These are phyloP conservation scores for Chloranthus sessilifolius DNA, from an alignment of 164 flowering plant genomes.

Conservation along the genomic window DNA sequence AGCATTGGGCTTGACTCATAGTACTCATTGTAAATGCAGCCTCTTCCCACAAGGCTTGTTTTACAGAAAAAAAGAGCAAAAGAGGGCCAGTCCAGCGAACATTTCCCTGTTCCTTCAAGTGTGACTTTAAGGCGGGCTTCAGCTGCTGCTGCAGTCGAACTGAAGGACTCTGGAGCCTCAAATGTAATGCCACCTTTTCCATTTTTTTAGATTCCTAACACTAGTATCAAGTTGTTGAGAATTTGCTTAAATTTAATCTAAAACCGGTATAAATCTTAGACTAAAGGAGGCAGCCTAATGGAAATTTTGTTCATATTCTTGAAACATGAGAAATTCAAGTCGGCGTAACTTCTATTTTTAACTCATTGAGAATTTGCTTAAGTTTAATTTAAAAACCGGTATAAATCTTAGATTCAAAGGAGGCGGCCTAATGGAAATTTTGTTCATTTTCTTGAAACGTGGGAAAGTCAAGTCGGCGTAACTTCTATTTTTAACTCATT, in stretches of 20 bases:
- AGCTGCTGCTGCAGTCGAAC: constrained; percentile 42
- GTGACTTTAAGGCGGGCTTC: constrained; percentile 70
- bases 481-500: too few species aligned
- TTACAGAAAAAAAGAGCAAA: constrained; percentile 76
- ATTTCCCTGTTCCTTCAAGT: constrained; percentile 68
- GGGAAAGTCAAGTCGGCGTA: too few species aligned
- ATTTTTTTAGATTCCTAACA: too few species aligned
- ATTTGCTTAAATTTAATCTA: neutral
- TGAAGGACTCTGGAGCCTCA: constrained; percentile 43
- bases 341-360: neutral
- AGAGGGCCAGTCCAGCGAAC: constrained; percentile 82
- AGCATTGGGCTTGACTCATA: neutral
- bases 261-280: neutral
- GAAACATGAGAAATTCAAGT: neutral
- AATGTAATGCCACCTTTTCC: neutral
- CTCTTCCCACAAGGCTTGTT: constrained; percentile 81
- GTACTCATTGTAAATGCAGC: constrained; percentile 45
- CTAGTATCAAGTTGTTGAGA: neutral
- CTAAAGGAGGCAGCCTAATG: neutral
- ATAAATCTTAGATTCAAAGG: too few species aligned
- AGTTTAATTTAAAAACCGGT: neutral
- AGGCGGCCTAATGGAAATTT: too few species aligned
- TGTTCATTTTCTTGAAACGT: too few species aligned
- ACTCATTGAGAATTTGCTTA: neutral
- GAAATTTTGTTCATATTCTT: neutral